Percentiles rank a stretch among this genome's conserved stretches.
Conservation (phyloP, 305 asterid genomes). For the Ruellia speciosa region DNA sequence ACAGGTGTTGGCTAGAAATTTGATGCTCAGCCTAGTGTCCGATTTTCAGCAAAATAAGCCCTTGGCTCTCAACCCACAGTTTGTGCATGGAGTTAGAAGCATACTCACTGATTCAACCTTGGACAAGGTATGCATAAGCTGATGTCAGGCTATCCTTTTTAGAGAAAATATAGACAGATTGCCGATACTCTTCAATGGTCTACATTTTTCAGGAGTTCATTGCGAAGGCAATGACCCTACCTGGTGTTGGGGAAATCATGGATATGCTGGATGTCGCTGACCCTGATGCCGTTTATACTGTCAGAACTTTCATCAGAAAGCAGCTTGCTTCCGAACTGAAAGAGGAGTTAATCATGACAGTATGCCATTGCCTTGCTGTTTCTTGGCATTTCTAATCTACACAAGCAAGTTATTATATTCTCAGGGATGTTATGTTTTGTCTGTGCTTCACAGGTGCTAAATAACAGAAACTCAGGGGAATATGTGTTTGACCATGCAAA, state of each 20-base stretch:
- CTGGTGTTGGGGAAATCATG: conserved; percentile 93
- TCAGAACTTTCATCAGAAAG: conserved; percentile 65
- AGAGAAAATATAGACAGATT: conserved; percentile 1
- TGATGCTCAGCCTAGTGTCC: conserved; percentile 77
- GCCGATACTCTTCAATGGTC: conserved; percentile 6
- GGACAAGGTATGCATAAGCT: conserved; percentile 57
- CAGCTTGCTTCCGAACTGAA: conserved; percentile 77
- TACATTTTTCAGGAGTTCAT: conserved; percentile 64
- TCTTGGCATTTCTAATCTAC: background rate
- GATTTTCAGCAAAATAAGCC: conserved; percentile 77
- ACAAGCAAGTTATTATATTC: background rate
- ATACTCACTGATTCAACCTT: conserved; percentile 56
- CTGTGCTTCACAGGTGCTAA: conserved; percentile 36
- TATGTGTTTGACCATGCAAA: conserved; percentile 65
- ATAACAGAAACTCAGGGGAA: conserved; percentile 55
- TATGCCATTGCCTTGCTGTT: conserved; percentile 19
- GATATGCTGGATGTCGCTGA: conserved; percentile 97
- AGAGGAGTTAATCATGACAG: conserved; percentile 53
- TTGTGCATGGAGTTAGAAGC: conserved; percentile 65
- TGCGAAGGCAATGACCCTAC: conserved; percentile 85
- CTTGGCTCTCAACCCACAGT: conserved; percentile 62
- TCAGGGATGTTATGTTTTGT: conserved; percentile 3
- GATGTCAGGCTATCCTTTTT: conserved; percentile 8
- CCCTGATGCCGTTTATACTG: conserved; percentile 94
- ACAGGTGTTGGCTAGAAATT: conserved; percentile 78